A percentile compares a stretch with the other conserved stretches of the same genome.
Evolutionary conservation across 257 asterid species (phyloP).

Genomic region (Lithospermum erythrorhizon): DNA sequence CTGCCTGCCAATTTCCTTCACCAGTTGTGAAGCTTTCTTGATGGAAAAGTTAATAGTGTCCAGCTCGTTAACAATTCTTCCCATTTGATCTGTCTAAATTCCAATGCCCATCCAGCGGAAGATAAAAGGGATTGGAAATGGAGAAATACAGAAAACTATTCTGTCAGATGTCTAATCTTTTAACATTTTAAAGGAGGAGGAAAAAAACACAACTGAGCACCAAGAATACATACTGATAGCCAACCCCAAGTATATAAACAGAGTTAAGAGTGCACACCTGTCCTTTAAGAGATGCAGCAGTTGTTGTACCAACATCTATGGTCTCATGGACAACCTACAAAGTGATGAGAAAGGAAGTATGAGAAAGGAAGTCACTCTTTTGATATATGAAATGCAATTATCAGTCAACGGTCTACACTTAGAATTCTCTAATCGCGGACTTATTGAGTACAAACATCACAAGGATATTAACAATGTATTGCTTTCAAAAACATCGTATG

Average conservation of each 20-base stretch:
- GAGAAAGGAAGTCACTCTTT: background rate
- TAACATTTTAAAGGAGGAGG: background rate
- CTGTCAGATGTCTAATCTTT: conserved; percentile 2
- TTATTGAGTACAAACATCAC: background rate
- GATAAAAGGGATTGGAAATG: conserved; percentile 6
- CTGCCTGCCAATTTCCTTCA: conserved; percentile 99
- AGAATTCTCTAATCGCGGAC: background rate
- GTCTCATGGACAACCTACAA: conserved; percentile 90
- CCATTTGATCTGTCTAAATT: conserved; percentile 93
- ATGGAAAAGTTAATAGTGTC: conserved; percentile 92
- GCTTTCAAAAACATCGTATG: too few relatives aligned
- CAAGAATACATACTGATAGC: background rate
- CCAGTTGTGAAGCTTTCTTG: conserved; percentile 90
- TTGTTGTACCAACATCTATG: conserved; percentile 81
- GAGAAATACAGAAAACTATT: conserved; percentile 3
- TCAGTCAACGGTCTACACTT: background rate
- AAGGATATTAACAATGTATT: too few relatives aligned
- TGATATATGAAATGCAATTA: background rate
- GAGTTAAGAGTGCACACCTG: conserved; percentile 49
- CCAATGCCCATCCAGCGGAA: conserved; percentile 4
- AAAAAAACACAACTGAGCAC: background rate
- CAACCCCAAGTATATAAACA: conserved; percentile 2
- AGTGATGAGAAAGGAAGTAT: conserved; percentile 8
- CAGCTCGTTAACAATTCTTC: conserved; percentile 89
- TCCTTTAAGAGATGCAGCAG: conserved; percentile 94